These are phyloP conservation scores for Thamnidium elegans DNA, from an alignment of 192 early-diverging fungal genomes.

Conservation along the genomic window DNA sequence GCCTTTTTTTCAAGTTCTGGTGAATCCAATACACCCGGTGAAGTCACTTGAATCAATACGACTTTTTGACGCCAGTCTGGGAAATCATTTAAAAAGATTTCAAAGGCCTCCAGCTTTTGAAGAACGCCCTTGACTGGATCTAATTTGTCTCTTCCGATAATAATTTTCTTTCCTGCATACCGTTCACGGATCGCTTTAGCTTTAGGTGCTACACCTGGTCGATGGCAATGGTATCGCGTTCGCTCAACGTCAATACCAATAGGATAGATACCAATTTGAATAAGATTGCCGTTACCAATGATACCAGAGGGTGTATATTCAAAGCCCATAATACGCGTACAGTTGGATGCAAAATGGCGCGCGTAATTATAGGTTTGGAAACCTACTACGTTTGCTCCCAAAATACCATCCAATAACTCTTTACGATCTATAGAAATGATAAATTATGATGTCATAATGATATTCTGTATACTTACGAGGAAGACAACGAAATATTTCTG, in stretches of 20 bases:
- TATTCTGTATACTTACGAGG: slow-evolving; percentile 48
- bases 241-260: slow-evolving; percentile 93
- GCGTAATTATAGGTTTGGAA: slow-evolving; percentile 98
- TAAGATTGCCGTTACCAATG: slow-evolving; percentile 72
- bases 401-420: slow-evolving; percentile 80
- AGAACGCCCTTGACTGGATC: slow-evolving; percentile 92
- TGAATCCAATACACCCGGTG: slow-evolving; percentile 71
- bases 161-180: slow-evolving; percentile 87
- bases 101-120: slow-evolving; percentile 95
- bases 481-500: slow-evolving; percentile 93
- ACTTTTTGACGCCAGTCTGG: slow-evolving; percentile 93
- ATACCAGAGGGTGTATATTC: slow-evolving; percentile 91
- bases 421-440: slow-evolving; percentile 54
- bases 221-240: slow-evolving; percentile 62
- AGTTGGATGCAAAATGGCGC: slow-evolving; percentile 88
- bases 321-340: slow-evolving; percentile 90
- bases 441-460: not conserved
- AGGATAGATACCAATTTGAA: slow-evolving; percentile 87
- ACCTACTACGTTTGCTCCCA: slow-evolving; percentile 90
- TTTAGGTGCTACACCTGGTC: slow-evolving; percentile 70
- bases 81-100: slow-evolving; percentile 84
- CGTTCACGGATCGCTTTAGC: slow-evolving; percentile 76
- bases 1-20: slow-evolving; percentile 77
- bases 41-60: slow-evolving; percentile 94
- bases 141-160: slow-evolving; percentile 94